Conservation (phyloP, 306 rosid genomes). For the Dryas alaskensis region DNA sequence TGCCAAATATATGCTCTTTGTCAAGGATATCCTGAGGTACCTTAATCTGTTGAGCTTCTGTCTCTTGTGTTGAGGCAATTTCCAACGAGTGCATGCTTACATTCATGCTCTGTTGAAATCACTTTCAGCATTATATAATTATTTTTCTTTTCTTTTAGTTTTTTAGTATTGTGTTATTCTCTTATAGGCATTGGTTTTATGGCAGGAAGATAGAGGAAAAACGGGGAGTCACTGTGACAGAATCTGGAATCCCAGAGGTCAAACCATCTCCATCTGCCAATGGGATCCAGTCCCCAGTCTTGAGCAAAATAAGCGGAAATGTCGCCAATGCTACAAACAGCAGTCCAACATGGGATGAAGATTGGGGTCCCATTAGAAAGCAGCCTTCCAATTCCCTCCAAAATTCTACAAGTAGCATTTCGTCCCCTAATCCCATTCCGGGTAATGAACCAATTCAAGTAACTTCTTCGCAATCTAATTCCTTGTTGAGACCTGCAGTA, state of each 20-base stretch:
- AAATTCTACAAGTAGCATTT: constrained; percentile 31
- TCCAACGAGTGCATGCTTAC: neutral
- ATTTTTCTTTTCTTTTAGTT: neutral
- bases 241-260: constrained; percentile 68
- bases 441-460: constrained; percentile 42
- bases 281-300: constrained; percentile 53
- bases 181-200: constrained; percentile 16
- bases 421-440: constrained; percentile 34
- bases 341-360: constrained; percentile 83
- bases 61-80: neutral
- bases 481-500: constrained; percentile 32
- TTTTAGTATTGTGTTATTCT: neutral
- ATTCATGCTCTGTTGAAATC: constrained; percentile 14
- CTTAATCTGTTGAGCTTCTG: constrained; percentile 4
- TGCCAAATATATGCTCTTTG: constrained; percentile 98
- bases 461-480: constrained; percentile 39
- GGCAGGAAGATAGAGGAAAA: constrained; percentile 92
- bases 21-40: constrained; percentile 91
- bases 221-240: constrained; percentile 81
- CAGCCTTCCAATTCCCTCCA: constrained; percentile 38
- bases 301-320: constrained; percentile 36
- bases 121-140: neutral
- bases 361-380: constrained; percentile 66
- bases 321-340: constrained; percentile 46
- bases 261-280: constrained; percentile 48